phyloP scores from a whole-genome alignment of 495 filamentous ascomycete genomes.

The Podospora tetraspora region DNA sequence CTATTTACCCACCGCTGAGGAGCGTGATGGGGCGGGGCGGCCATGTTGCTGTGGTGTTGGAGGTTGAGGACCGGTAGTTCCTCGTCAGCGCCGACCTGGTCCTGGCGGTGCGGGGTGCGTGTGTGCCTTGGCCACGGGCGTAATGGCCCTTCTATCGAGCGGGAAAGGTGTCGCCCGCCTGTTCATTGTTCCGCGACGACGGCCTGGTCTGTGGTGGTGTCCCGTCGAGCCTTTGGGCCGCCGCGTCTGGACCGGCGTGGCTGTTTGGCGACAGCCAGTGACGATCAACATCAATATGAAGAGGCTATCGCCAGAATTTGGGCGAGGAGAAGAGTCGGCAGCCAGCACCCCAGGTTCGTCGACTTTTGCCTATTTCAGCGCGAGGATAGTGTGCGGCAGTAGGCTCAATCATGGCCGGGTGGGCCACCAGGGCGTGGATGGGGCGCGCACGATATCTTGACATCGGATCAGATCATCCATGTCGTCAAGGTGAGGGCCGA shows the following conservation, averaged over 20 bases:
- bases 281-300: constrained; percentile 7
- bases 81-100: not conserved
- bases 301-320: constrained; percentile 14
- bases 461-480: constrained; percentile 15
- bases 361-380: constrained; percentile 27
- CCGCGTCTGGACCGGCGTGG: not conserved
- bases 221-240: not conserved
- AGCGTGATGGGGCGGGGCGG: constrained; percentile 3
- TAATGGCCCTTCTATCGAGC: not conserved
- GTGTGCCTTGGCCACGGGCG: not conserved
- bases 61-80: constrained; percentile 20
- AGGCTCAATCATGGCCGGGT: constrained; percentile 23
- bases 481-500: constrained; percentile 3
- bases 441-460: constrained; percentile 16
- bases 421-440: constrained; percentile 1
- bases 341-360: constrained; percentile 15
- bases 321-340: constrained; percentile 11
- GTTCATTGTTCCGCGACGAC: not conserved
- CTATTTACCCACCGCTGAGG: constrained; percentile 15
- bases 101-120: not conserved
- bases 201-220: not conserved
- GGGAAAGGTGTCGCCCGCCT: not conserved
- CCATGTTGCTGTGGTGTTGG: constrained; percentile 9
- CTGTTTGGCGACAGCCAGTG: not conserved
- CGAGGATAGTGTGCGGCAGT: constrained; percentile 23